Base-by-base conservation (phyloP, 1,284 basidiomycete species). In the Moesziomyces aphidis region DNA sequence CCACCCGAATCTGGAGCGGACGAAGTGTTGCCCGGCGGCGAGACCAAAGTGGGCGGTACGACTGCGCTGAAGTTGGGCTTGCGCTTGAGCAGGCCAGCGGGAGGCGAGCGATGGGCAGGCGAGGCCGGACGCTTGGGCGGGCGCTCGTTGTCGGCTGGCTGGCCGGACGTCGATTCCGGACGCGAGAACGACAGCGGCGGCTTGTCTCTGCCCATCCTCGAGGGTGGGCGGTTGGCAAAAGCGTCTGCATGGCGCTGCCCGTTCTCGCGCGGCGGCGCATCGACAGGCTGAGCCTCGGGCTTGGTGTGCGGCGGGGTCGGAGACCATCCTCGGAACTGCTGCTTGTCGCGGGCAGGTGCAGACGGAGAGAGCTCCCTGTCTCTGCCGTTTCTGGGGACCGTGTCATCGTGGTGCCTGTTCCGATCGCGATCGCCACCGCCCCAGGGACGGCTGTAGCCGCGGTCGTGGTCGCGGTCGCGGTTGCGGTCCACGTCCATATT, bases 1-100 rank as follows among this genome's bases (percentile, higher is more conserved):
- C 46, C 17, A 45, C 28, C 36, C 31, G 15, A 36, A 19, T 43
- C 52, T 10, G 52, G 49, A 43, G 26, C 31, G 19, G 36, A 24
- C 3, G 28, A 17, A 22, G 34, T 26, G 21, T 43, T 50, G 34
- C 28, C 43, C 10, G 60, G 21, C 15, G 60, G 47, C 22, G 43
- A 36, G 23, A 62, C 19, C 17, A 42, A 7, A 17, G 56, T 43
- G 15, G 72, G 72, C 22, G 62, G 61, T 3, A 66, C 56, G 5
- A 74, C 57, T 2, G 66, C 63, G 26, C 23, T 49, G 54, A 74
- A 70, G 49, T 74, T 70, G 56, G 67, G 28, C 51, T 74, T 74
- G 43, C 72, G 66, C 48, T 67, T 74, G 49, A 74, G 63, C 42
- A 74, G 24, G 13, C 67, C 72, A 23, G 72, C 59, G 1, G 72